Percentiles rank a stretch among this genome's conserved stretches.
Evolutionary conservation across 768 basidiomycete genomes (phyloP).

Genomic region (Pulveroboletus sp.): DNA sequence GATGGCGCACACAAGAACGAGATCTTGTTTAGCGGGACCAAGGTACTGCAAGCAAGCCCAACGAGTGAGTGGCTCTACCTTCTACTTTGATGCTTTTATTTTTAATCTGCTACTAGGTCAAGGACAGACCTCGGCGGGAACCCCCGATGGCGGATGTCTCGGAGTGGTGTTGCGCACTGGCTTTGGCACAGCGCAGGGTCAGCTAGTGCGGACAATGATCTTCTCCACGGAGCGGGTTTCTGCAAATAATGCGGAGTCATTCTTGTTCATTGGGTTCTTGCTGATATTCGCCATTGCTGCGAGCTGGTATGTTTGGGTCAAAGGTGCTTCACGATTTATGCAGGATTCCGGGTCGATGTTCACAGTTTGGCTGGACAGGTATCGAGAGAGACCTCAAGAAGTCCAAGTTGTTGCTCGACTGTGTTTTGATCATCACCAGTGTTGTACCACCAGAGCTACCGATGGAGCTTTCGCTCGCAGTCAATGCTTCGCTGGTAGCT

Average conservation of each 20-base stretch:
- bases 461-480: conserved; percentile 95
- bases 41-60: conserved; percentile 76
- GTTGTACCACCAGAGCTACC: conserved; percentile 98
- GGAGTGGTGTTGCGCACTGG: conserved; percentile 92
- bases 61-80: conserved; percentile 31
- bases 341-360: neutral
- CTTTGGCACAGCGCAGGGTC: conserved; percentile 96
- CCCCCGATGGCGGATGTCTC: conserved; percentile 90
- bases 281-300: conserved; percentile 97
- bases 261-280: conserved; percentile 97
- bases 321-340: conserved; percentile 51
- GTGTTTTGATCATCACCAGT: conserved; percentile 93
- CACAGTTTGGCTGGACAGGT: conserved; percentile 41
- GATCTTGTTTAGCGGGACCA: conserved; percentile 95
- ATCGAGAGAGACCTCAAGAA: conserved; percentile 92
- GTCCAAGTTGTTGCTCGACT: conserved; percentile 91
- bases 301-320: conserved; percentile 97
- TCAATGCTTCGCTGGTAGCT: conserved; percentile 92
- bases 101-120: conserved; percentile 19
- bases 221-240: conserved; percentile 96
- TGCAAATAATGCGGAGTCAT: conserved; percentile 92
- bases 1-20: conserved; percentile 84
- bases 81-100: neutral
- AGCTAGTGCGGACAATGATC: conserved; percentile 97
- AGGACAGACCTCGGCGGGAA: conserved; percentile 44